Percentiles rank a stretch among this genome's conserved stretches.
Conservation (phyloP, 2,329 filamentous ascomycete genomes). For the Claviceps sp. region DNA sequence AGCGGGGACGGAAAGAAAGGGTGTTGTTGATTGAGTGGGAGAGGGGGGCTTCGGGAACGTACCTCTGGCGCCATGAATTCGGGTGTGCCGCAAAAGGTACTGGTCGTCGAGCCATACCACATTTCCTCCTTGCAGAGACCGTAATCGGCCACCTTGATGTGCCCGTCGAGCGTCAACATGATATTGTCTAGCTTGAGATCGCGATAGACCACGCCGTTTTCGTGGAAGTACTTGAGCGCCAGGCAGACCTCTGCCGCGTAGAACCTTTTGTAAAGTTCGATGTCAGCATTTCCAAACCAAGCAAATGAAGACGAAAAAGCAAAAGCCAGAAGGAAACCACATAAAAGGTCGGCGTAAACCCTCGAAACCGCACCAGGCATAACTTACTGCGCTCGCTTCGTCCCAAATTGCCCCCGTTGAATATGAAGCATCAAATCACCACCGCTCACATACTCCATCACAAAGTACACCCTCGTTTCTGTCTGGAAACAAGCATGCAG, state of each 20-base stretch:
- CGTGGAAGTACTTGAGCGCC: conserved; percentile 97
- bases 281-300: conserved; percentile 8
- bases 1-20: background rate
- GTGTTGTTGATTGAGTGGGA: too few relatives aligned
- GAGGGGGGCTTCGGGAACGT: conserved; percentile 15
- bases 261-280: conserved; percentile 43
- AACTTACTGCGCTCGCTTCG: conserved; percentile 85
- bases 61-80: conserved; percentile 99
- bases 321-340: background rate
- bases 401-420: conserved; percentile 88
- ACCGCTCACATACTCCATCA: conserved; percentile 98
- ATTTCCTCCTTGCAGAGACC: conserved; percentile 99
- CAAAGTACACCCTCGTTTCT: conserved; percentile 95
- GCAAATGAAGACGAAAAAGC: conserved; percentile 2
- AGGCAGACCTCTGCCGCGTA: conserved; percentile 96
- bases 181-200: conserved; percentile 93
- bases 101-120: conserved; percentile 96
- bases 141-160: conserved; percentile 98
- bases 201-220: conserved; percentile 97
- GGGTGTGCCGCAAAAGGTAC: conserved; percentile 98
- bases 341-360: too few relatives aligned
- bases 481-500: conserved; percentile 98
- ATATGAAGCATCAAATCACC: conserved; percentile 99
- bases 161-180: conserved; percentile 81
- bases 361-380: too few relatives aligned